A percentile compares a stretch with the other conserved stretches of the same genome.
phyloP scores from a whole-genome alignment of 352 stramenopile species.

The Phytopythium cucurbitacearum region DNA sequence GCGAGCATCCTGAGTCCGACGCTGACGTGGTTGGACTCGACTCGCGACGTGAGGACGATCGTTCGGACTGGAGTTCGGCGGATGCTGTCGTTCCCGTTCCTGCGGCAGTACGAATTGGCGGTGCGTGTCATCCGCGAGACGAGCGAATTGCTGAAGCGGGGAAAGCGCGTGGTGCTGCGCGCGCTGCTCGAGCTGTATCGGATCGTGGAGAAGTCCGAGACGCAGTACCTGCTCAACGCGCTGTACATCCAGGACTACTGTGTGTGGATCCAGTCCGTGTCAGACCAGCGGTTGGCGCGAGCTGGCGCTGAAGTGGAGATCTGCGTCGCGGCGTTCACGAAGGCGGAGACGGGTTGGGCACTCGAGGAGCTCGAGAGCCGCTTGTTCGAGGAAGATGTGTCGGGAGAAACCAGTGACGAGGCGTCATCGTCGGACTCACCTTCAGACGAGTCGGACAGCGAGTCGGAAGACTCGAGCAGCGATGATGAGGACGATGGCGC shows the following conservation, averaged over 20 bases:
- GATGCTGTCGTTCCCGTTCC: conserved; percentile 95
- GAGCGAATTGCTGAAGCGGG: conserved; percentile 73
- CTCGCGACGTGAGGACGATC: conserved; percentile 48
- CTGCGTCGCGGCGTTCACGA: conserved; percentile 39
- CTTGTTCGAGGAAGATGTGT: conserved; percentile 30
- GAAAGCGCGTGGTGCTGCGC: conserved; percentile 87
- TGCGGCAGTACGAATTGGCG: conserved; percentile 90
- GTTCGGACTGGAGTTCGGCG: conserved; percentile 78
- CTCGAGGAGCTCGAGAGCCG: conserved; percentile 70
- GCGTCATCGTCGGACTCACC: conserved; percentile 16
- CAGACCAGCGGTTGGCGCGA: conserved; percentile 35
- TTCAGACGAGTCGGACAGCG: conserved; percentile 17
- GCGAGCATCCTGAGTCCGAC: conserved; percentile 93
- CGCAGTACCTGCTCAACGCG: conserved; percentile 95
- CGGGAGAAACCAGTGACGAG: conserved; percentile 13
- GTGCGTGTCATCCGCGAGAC: conserved; percentile 82
- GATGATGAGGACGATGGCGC: conserved; percentile 26
- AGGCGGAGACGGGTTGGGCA: conserved; percentile 70
- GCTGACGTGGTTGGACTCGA: conserved; percentile 93
- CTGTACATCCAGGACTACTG: conserved; percentile 95
- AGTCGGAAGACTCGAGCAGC: conserved; percentile 16
- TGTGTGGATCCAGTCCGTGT: conserved; percentile 76
- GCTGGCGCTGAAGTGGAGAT: conserved; percentile 31
- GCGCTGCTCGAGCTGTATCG: conserved; percentile 88
- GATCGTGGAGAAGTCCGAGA: conserved; percentile 94